Evolutionary conservation across 106 monocot genomes (phyloP).

Genomic region (Posidonia australis): DNA sequence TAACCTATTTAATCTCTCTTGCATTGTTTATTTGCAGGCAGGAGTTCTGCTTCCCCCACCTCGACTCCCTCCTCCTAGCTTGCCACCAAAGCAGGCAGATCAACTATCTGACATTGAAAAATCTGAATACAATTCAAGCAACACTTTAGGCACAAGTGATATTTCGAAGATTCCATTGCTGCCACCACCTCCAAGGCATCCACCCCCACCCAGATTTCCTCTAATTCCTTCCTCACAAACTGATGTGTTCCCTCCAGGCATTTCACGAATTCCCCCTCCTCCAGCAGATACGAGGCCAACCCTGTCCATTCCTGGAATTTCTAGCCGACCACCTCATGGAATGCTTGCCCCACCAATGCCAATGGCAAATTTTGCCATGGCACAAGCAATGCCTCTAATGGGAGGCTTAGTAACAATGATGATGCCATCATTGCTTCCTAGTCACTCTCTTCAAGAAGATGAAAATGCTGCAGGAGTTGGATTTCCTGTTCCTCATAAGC

Average conservation of each 20-base stretch:
- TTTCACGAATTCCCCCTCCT: conserved; percentile 51
- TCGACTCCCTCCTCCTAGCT: conserved; percentile 71
- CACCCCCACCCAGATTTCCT: conserved; percentile 33
- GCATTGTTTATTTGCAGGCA: conserved; percentile 31
- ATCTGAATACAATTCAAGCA: conserved; percentile 12
- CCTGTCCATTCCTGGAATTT: conserved; percentile 31
- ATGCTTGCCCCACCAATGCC: conserved; percentile 26
- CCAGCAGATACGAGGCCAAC: conserved; percentile 49
- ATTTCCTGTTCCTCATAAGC: conserved; percentile 51
- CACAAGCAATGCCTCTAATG: conserved; percentile 42
- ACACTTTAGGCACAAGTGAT: conserved; percentile 16
- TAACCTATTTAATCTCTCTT: background rate
- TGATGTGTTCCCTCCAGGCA: conserved; percentile 61
- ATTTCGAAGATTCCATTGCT: conserved; percentile 11
- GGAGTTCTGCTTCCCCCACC: conserved; percentile 42
- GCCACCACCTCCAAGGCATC: conserved; percentile 44
- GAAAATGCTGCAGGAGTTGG: conserved; percentile 3
- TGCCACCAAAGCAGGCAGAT: conserved; percentile 31
- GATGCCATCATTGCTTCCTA: conserved; percentile 25
- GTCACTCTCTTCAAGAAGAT: conserved; percentile 29
- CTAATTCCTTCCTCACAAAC: conserved; percentile 27
- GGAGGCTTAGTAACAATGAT: conserved; percentile 2
- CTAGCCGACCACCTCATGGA: conserved; percentile 47
- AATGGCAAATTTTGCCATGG: conserved; percentile 37
- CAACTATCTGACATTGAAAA: conserved; percentile 17